These are phyloP conservation scores for Suhomyces pyralidae DNA, from an alignment of 805 yeast species.

Conservation along the genomic window DNA sequence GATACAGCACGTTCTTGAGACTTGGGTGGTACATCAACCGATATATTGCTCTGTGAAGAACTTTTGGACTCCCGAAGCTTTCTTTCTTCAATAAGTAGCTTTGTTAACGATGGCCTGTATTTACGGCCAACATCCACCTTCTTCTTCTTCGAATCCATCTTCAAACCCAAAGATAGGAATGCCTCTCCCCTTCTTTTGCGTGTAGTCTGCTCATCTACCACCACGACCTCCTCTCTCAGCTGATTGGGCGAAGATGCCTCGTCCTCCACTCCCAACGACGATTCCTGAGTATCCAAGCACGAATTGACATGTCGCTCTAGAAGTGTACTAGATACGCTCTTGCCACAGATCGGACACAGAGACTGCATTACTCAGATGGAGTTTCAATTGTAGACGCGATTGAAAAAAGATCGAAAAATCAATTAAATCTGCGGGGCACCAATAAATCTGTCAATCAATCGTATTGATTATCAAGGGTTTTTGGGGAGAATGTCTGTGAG, in stretches of 20 bases:
- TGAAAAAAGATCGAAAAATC: neutral
- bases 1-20: neutral
- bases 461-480: neutral
- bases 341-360: constrained; percentile 37
- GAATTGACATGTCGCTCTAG: constrained; percentile 41
- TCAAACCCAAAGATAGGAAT: constrained; percentile 35
- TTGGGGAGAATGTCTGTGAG: neutral
- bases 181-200: constrained; percentile 18
- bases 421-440: neutral
- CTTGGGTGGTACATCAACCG: neutral
- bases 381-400: neutral
- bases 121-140: constrained; percentile 18
- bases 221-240: constrained; percentile 4
- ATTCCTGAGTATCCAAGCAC: constrained; percentile 35
- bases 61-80: constrained; percentile 10
- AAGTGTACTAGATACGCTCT: constrained; percentile 17
- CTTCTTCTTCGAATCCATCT: constrained; percentile 23
- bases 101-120: constrained; percentile 31
- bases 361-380: constrained; percentile 5
- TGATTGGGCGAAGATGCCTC: neutral
- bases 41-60: neutral
- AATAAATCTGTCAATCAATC: neutral
- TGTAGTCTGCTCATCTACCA: constrained; percentile 5
- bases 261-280: neutral
- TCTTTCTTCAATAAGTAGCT: constrained; percentile 33